Evolutionary conservation across 306 rosid species (phyloP), one percentile per base, ranked within the genome.

Genomic region (Cucurbita moschata): DNA sequence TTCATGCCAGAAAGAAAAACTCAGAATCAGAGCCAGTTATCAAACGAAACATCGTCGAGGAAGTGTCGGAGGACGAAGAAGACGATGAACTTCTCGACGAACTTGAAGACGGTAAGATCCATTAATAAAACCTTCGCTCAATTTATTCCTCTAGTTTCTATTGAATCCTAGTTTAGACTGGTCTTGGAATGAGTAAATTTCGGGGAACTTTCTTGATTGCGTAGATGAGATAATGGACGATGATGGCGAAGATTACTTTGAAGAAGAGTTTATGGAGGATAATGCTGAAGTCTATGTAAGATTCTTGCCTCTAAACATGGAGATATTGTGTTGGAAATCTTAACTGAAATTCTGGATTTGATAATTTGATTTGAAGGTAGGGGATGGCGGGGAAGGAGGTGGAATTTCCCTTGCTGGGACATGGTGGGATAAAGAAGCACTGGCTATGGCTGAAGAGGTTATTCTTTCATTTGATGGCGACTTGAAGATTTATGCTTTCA

Each of bases 361-460:
- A 10, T n/a, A 14, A 16, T 13, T 58, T 5, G 63, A 63, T 80
- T 53, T 78, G 79, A 80, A 93, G 98, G 97, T 44, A 23, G 98
- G 98, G 61, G 98, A 90, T 83, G 97, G 98, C 18, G 94, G 80
- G 4, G 89, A 81, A 57, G 98, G 98, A 4, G 96, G 98, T 69
- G 98, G 98, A 61, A 79, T 90, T 79, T 87, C 94, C 15, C 92
- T 90, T 58, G 96, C 96, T 1, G 94, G 92, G 77, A 80, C 88
- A 2, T 90, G 90, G 98, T 93, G 98, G 98, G 98, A 93, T 82
- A 82, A 90, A 71, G 87, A 88, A 14, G 96, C 96, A 26, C 61
- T 90, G 39, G 87, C 86, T 40, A 79, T 93, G 42, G 97, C 98
- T 40, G 89, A 88, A 80, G 93, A 87, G 77, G 92, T 90, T 71